Evolutionary conservation across 2,329 filamentous ascomycete species (phyloP).

Genomic region (Cryphonectria nitschkei): DNA sequence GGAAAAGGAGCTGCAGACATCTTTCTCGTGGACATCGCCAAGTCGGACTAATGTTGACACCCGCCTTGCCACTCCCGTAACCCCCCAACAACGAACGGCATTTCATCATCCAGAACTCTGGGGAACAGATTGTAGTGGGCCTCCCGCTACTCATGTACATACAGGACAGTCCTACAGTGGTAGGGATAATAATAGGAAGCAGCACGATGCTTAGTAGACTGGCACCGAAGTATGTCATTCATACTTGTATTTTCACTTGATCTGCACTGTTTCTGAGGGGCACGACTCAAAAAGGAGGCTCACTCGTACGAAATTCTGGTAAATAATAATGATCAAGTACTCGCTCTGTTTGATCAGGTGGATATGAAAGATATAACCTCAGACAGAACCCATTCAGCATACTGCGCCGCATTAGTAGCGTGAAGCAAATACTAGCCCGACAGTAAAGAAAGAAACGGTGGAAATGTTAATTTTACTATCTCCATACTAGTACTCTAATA

Average conservation of each 20-base stretch:
- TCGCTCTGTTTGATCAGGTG: too few relatives aligned
- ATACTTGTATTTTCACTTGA: not conserved
- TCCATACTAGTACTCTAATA: too few relatives aligned
- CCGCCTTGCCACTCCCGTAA: not conserved
- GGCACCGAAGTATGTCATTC: not conserved
- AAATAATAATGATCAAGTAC: too few relatives aligned
- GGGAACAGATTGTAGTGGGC: not conserved
- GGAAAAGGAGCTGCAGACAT: not conserved
- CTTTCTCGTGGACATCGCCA: not conserved
- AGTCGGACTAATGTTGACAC: not conserved
- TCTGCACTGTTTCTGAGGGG: not conserved
- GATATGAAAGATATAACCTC: too few relatives aligned
- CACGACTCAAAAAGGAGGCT: not conserved
- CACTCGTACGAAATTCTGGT: too few relatives aligned
- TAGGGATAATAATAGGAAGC: too few relatives aligned
- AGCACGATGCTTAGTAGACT: not conserved
- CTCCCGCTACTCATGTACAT: not conserved
- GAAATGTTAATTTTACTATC: too few relatives aligned
- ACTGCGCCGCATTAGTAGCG: too few relatives aligned
- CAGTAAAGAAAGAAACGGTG: too few relatives aligned
- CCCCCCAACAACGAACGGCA: too few relatives aligned
- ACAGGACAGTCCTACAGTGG: not conserved
- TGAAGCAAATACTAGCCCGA: too few relatives aligned
- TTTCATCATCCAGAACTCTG: not conserved
- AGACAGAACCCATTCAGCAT: too few relatives aligned